A percentile compares a stretch with the other conserved stretches of the same genome.
These are phyloP conservation scores for Letharia lupina DNA, from an alignment of 495 filamentous ascomycete genomes.

Conservation along the genomic window DNA sequence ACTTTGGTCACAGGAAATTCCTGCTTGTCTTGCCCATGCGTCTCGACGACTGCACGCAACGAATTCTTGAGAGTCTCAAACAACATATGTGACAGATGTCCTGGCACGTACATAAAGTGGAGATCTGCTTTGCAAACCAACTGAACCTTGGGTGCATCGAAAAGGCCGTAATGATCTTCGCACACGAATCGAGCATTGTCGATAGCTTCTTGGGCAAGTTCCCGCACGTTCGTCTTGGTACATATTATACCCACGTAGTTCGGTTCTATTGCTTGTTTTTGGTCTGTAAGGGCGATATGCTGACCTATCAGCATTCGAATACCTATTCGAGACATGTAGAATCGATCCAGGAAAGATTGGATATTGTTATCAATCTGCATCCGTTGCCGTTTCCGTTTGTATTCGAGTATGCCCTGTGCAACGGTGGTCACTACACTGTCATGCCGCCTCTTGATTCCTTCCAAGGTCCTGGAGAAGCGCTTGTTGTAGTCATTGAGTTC, in stretches of 20 bases:
- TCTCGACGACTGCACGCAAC: constrained; percentile 91
- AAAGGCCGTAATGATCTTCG: constrained; percentile 96
- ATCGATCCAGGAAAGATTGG: constrained; percentile 92
- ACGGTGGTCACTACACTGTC: constrained; percentile 93
- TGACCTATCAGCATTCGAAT: constrained; percentile 99
- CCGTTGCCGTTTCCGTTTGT: constrained; percentile 89
- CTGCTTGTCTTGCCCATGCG: constrained; percentile 87
- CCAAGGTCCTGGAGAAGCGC: constrained; percentile 72
- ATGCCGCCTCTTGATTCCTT: constrained; percentile 90
- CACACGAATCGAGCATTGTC: constrained; percentile 98
- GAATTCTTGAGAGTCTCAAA: constrained; percentile 99
- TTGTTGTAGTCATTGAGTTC: constrained; percentile 92
- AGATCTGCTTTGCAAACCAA: constrained; percentile 88
- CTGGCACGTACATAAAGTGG: constrained; percentile 98
- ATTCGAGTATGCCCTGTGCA: constrained; percentile 94
- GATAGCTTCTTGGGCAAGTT: constrained; percentile 92
- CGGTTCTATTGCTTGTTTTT: constrained; percentile 75
- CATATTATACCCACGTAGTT: constrained; percentile 98
- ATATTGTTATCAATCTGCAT: constrained; percentile 98
- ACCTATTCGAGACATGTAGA: constrained; percentile 99
- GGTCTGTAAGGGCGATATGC: constrained; percentile 92
- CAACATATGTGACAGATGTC: constrained; percentile 96
- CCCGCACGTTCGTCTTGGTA: constrained; percentile 94
- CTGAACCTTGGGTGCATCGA: constrained; percentile 93
- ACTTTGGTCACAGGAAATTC: constrained; percentile 95